A percentile compares a stretch with the other conserved stretches of the same genome.
phyloP scores from a whole-genome alignment of 2,329 filamentous ascomycete genomes.

The Pyrenophora graminea region DNA sequence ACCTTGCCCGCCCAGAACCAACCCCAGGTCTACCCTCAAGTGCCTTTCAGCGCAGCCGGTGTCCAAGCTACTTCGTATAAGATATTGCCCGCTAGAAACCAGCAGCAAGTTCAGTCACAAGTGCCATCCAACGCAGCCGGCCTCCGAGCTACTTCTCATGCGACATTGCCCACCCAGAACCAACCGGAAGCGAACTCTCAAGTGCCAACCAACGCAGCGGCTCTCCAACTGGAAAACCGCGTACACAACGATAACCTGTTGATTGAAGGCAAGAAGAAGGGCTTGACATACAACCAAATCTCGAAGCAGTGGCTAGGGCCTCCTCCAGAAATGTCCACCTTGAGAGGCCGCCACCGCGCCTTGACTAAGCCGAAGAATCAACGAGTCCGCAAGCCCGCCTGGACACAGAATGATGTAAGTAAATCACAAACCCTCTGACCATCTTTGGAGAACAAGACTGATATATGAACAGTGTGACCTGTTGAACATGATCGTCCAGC shows the following conservation, averaged over 20 bases:
- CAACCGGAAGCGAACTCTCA: constrained; percentile 3
- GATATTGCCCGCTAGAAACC: not conserved
- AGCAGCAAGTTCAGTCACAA: constrained; percentile 3
- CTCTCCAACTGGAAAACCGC: constrained; percentile 13
- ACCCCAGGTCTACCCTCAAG: constrained; percentile 5
- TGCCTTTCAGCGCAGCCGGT: not conserved
- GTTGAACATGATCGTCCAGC: constrained; percentile 27
- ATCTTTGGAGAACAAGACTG: constrained; percentile 2
- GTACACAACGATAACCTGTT: constrained; percentile 47
- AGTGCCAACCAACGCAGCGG: not conserved
- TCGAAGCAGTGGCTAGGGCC: constrained; percentile 59
- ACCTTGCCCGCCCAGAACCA: not conserved
- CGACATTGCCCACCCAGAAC: not conserved
- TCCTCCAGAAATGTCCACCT: constrained; percentile 70
- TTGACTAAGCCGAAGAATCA: constrained; percentile 67
- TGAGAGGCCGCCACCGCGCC: constrained; percentile 69
- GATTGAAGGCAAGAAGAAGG: constrained; percentile 58
- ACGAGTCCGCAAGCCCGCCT: constrained; percentile 68
- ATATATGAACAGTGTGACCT: constrained; percentile 29
- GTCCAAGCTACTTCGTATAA: constrained; percentile 1
- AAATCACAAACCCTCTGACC: not conserved
- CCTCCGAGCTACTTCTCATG: not conserved
- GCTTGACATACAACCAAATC: constrained; percentile 70
- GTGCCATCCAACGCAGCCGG: not conserved
- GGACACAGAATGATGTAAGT: constrained; percentile 68